Evolutionary conservation across 306 rosid genomes (phyloP), one percentile per base, ranked within the genome.

Genomic region (Lotus japonicus): DNA sequence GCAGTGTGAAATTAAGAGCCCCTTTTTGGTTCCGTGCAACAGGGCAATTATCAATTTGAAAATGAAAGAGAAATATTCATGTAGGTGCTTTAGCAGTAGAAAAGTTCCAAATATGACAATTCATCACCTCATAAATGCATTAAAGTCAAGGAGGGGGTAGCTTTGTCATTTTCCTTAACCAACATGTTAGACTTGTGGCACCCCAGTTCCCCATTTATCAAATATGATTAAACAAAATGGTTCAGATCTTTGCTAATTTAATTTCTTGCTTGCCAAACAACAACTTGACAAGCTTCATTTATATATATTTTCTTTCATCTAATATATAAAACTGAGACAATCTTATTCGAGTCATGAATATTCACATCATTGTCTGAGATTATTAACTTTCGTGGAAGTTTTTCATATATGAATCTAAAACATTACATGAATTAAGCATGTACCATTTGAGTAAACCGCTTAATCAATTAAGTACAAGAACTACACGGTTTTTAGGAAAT

Each of bases 121-220:
- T 62, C 39, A 23, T 50, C 38, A 65, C 71, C 66, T 18, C 10
- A 26, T 26, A 11, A 21, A 26, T 73, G 55, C 64, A 53, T 9
- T 38, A 75, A 69, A 76, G 89, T 89, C 85, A 83, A 86, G 2
- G 2, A 41, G 77, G 75, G 92, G 86, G 77, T 66, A 77, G 36
- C 17, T 77, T 5, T 41, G 90, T 82, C 79, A 80, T 82, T 82
- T 77, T 9, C 28, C 6, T 26, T 9, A 46, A 73, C 77, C 76
- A 72, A 82, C 84, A 14, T 23, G 60, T 55, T 68, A 65, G 88
- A 82, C 87, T 71, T 71, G 7, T 31, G 78, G 72, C 72, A 60
- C 78, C 78, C 35, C 65, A 26, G 19, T 64, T 72, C 68, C 77
- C 68, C 64, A 51, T 65, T 60, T 14, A 77, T 68, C 36, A 56